These are phyloP conservation scores for Daedaleopsis nitida DNA, from an alignment of 768 basidiomycete genomes.

Conservation along the genomic window DNA sequence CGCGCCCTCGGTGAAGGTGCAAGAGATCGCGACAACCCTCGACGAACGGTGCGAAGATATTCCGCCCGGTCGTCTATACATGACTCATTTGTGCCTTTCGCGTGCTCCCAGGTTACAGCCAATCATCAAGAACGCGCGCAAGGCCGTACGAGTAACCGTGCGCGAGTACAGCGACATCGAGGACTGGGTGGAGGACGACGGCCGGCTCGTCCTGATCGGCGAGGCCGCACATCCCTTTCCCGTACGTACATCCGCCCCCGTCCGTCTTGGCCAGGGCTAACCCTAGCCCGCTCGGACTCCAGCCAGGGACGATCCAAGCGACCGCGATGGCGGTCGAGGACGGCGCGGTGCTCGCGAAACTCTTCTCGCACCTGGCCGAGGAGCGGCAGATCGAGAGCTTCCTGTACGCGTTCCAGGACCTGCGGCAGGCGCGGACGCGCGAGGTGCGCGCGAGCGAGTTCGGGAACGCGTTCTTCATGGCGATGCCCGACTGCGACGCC, in stretches of 20 bases:
- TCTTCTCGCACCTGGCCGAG: constrained; percentile 37
- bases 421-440: constrained; percentile 33
- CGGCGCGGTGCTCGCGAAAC: constrained; percentile 40
- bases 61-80: not conserved
- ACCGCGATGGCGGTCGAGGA: constrained; percentile 42
- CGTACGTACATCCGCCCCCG: constrained; percentile 27
- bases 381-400: constrained; percentile 34
- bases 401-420: constrained; percentile 37
- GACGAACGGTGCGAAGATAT: not conserved
- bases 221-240: constrained; percentile 41
- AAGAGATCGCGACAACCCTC: not conserved
- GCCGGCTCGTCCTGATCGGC: constrained; percentile 36
- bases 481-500: constrained; percentile 22
- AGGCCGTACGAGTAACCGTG: constrained; percentile 23
- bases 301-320: constrained; percentile 37
- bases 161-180: constrained; percentile 27
- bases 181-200: constrained; percentile 36
- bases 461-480: constrained; percentile 23
- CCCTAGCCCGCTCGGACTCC: too few species aligned
- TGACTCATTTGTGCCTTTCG: not conserved
- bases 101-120: constrained; percentile 12
- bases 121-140: constrained; percentile 6
- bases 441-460: constrained; percentile 25
- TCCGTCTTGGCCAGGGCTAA: too few species aligned
- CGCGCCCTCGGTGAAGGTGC: constrained; percentile 7